A percentile compares a stretch with the other conserved stretches of the same genome.
Evolutionary conservation across 2,329 filamentous ascomycete genomes (phyloP).

Genomic region (Alternaria ventricosa): DNA sequence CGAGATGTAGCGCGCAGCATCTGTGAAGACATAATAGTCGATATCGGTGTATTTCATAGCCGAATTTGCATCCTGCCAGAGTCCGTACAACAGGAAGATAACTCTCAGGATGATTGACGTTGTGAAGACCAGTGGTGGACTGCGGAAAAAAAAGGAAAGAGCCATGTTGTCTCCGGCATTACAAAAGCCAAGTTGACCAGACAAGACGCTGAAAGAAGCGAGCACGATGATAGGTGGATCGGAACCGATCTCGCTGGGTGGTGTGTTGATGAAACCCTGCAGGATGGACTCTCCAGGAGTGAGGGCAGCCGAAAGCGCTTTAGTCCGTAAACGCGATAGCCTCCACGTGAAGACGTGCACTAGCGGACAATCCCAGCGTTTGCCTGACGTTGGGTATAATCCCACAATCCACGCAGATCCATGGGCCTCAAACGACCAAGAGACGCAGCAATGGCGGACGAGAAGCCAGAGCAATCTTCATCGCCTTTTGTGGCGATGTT

Average conservation of each 20-base stretch:
- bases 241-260: neutral
- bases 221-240: neutral
- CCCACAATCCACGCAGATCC: conserved; percentile 15
- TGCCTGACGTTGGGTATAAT: conserved; percentile 25
- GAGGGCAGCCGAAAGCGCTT: conserved; percentile 24
- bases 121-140: conserved; percentile 49
- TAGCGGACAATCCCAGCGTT: conserved; percentile 25
- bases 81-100: conserved; percentile 81
- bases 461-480: conserved; percentile 36
- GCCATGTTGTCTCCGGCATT: conserved; percentile 23
- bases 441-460: conserved; percentile 46
- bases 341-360: conserved; percentile 29
- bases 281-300: conserved; percentile 3
- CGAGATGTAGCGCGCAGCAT: conserved; percentile 80
- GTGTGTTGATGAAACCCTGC: neutral
- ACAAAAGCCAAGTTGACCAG: neutral
- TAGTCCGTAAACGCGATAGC: conserved; percentile 26
- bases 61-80: conserved; percentile 90
- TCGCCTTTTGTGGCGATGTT: conserved; percentile 74
- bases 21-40: conserved; percentile 98
- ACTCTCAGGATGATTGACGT: conserved; percentile 68
- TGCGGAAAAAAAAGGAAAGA: conserved; percentile 43
- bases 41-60: conserved; percentile 98
- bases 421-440: conserved; percentile 42
- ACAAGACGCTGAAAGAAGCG: neutral